Percentiles rank a stretch among this genome's conserved stretches.
Evolutionary conservation across 371 early-diverging fungal genomes (phyloP).

Genomic region (Zancudomyces culisetae): DNA sequence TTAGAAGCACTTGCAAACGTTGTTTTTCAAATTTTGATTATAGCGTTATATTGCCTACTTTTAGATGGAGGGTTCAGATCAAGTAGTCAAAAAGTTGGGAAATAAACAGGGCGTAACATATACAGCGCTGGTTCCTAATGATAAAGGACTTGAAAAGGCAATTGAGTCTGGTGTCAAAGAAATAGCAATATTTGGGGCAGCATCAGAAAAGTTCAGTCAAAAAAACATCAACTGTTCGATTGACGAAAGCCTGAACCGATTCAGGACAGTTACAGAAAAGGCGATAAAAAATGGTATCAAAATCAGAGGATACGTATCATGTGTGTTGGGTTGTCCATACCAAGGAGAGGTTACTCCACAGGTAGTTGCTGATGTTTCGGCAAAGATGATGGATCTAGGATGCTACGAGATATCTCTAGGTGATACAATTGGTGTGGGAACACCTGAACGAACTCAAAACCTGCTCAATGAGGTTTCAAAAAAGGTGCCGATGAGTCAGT

Average conservation of each 20-base stretch:
- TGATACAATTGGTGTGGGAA: constrained; percentile 92
- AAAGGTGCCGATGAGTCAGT: constrained; percentile 47
- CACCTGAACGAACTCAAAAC: constrained; percentile 35
- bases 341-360: constrained; percentile 55
- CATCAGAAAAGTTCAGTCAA: constrained; percentile 67
- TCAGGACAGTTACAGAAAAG: constrained; percentile 40
- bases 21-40: no score
- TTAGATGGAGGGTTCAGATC: constrained; percentile 66
- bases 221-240: constrained; percentile 90
- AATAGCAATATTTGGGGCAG: constrained; percentile 86
- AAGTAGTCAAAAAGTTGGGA: constrained; percentile 50
- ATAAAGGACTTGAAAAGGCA: constrained; percentile 69
- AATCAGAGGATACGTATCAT: constrained; percentile 80
- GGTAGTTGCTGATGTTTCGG: constrained; percentile 54
- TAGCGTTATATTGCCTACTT: no score
- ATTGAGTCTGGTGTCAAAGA: constrained; percentile 58
- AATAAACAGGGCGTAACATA: constrained; percentile 46
- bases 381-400: constrained; percentile 64
- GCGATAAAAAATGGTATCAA: constrained; percentile 49
- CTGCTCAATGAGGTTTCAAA: constrained; percentile 54
- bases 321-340: constrained; percentile 90
- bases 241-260: constrained; percentile 54
- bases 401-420: constrained; percentile 94
- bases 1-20: no score
- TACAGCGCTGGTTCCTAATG: constrained; percentile 83